Evolutionary conservation across 441 rosid genomes (phyloP).

Genomic region (Gossypium gossypioides): DNA sequence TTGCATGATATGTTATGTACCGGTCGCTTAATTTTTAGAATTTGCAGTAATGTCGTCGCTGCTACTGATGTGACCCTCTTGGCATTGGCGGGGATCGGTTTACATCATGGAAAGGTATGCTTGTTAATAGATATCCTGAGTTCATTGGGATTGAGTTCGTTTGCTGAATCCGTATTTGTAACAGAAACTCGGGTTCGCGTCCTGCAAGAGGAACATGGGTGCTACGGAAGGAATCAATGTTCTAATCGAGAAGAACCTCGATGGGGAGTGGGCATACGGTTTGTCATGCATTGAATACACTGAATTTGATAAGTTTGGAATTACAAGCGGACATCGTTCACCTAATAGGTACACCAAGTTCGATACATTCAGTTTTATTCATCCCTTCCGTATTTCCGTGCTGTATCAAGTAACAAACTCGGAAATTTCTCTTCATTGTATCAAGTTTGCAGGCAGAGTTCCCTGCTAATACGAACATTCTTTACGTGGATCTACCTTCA

Average conservation of each 20-base stretch:
- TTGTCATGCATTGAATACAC: constrained; percentile 89
- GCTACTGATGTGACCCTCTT: constrained; percentile 83
- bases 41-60: constrained; percentile 85
- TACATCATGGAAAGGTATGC: constrained; percentile 60
- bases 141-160: constrained; percentile 7
- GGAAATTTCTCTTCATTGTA: constrained; percentile 17
- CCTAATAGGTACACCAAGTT: constrained; percentile 35
- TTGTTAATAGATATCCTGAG: background rate
- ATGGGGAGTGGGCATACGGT: constrained; percentile 89
- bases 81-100: constrained; percentile 86
- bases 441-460: constrained; percentile 64
- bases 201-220: constrained; percentile 68
- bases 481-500: constrained; percentile 67
- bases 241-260: constrained; percentile 62
- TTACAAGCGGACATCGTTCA: constrained; percentile 31
- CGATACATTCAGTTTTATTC: background rate
- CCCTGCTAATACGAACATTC: constrained; percentile 91
- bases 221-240: constrained; percentile 88
- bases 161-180: constrained; percentile 16
- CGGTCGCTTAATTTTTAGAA: constrained; percentile 11
- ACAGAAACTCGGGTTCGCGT: constrained; percentile 91
- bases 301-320: constrained; percentile 72
- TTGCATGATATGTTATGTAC: background rate
- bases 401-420: background rate
- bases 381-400: background rate